Percentiles rank a stretch among this genome's conserved stretches.
phyloP scores from a whole-genome alignment of 2,329 filamentous ascomycete genomes.

The Colletotrichum noveboracense region DNA sequence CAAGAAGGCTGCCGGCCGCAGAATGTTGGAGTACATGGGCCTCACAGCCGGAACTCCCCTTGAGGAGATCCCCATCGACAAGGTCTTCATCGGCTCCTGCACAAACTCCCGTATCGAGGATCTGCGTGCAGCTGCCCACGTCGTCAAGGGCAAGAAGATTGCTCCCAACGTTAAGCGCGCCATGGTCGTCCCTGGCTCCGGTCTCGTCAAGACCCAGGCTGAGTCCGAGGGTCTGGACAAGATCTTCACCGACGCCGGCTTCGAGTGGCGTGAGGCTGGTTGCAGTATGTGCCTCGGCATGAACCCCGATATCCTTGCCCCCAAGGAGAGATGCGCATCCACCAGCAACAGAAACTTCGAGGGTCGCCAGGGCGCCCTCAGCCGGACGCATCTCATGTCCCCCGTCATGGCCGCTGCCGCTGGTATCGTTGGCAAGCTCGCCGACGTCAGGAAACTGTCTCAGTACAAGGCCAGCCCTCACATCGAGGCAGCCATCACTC shows the following conservation, averaged over 20 bases:
- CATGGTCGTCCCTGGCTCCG: slow-evolving; percentile 96
- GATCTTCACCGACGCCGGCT: slow-evolving; percentile 89
- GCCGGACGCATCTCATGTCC: slow-evolving; percentile 94
- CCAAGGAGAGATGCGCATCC: slow-evolving; percentile 90
- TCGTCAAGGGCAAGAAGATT: slow-evolving; percentile 87
- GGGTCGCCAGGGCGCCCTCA: slow-evolving; percentile 89
- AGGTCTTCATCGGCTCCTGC: slow-evolving; percentile 97
- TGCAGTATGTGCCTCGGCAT: slow-evolving; percentile 99
- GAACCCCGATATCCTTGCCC: slow-evolving; percentile 96
- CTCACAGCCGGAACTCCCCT: slow-evolving; percentile 84
- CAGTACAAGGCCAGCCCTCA: slow-evolving; percentile 62
- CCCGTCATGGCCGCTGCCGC: slow-evolving; percentile 95
- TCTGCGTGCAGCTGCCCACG: slow-evolving; percentile 81
- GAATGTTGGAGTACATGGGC: slow-evolving; percentile 96
- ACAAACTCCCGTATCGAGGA: slow-evolving; percentile 98
- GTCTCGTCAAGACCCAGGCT: slow-evolving; percentile 89
- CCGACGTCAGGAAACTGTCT: slow-evolving; percentile 82
- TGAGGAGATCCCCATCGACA: slow-evolving; percentile 91
- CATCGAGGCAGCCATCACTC: slow-evolving; percentile 59
- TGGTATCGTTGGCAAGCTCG: slow-evolving; percentile 86
- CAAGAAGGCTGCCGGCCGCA: slow-evolving; percentile 80
- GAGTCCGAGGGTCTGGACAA: slow-evolving; percentile 92
- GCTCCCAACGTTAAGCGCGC: slow-evolving; percentile 90
- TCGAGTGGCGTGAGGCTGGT: slow-evolving; percentile 97
- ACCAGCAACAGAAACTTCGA: slow-evolving; percentile 99